phyloP scores from a whole-genome alignment of 164 flowering plant species.

The Cinnamomum chago region DNA sequence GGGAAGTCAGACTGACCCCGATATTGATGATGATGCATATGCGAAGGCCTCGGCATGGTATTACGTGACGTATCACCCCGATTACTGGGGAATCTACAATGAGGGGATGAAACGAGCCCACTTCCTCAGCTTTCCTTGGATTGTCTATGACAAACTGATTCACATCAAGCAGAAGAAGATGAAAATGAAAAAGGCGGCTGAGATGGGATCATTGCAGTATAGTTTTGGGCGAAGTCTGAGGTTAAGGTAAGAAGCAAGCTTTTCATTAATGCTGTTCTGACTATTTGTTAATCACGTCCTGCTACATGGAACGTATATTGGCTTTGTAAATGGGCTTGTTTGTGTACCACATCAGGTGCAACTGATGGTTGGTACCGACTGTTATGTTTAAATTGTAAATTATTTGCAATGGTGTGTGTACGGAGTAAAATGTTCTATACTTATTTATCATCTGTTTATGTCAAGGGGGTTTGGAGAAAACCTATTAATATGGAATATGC shows the following conservation, averaged over 20 bases:
- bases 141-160: slow-evolving; percentile 64
- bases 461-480: too few species aligned
- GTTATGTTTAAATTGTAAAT: not conserved
- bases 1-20: slow-evolving; percentile 13
- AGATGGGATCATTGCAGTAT: not conserved
- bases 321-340: not conserved
- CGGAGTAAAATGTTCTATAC: not conserved
- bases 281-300: not conserved
- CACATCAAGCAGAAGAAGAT: slow-evolving; percentile 46
- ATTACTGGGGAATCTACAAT: slow-evolving; percentile 55
- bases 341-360: not conserved
- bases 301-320: not conserved
- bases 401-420: not conserved
- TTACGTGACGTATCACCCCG: slow-evolving; percentile 69
- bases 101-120: slow-evolving; percentile 59
- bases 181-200: not conserved
- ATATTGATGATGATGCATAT: slow-evolving; percentile 21
- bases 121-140: slow-evolving; percentile 86
- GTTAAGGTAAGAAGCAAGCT: not conserved
- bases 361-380: not conserved
- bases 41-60: slow-evolving; percentile 94
- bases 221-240: not conserved
- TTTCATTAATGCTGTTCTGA: not conserved
- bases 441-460: not conserved
- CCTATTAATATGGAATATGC: too few species aligned